Evolutionary conservation across 2,329 filamentous ascomycete genomes (phyloP).

Genomic region (Fusarium guadeloupense): DNA sequence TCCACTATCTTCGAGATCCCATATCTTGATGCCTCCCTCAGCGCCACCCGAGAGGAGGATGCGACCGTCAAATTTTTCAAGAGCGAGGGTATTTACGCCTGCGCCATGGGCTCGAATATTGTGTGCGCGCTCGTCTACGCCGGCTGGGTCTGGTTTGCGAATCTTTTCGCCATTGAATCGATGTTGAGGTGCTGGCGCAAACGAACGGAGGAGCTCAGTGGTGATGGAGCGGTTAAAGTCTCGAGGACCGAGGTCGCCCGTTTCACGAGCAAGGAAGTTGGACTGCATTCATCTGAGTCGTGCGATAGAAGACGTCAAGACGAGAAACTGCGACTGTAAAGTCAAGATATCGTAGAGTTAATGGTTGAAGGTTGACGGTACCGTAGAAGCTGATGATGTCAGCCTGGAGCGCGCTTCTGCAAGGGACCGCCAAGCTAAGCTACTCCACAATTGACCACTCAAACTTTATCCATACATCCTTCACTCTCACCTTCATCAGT

Average conservation of each 20-base stretch:
- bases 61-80: conserved; percentile 82
- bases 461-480: conserved; percentile 28
- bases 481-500: conserved; percentile 3
- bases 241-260: conserved; percentile 71
- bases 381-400: conserved; percentile 35
- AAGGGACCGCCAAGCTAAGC: conserved; percentile 29
- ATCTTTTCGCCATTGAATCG: conserved; percentile 70
- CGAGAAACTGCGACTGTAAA: not conserved
- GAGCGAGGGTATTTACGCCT: conserved; percentile 79
- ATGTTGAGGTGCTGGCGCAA: conserved; percentile 72
- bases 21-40: conserved; percentile 84
- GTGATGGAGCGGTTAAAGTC: conserved; percentile 73
- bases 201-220: conserved; percentile 71
- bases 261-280: conserved; percentile 78
- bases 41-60: conserved; percentile 86
- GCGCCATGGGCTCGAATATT: conserved; percentile 74
- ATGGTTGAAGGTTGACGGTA: conserved; percentile 4
- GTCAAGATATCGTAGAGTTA: not conserved
- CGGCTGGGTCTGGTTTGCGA: conserved; percentile 20
- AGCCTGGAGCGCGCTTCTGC: conserved; percentile 15
- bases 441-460: conserved; percentile 33
- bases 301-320: not conserved
- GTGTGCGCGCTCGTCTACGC: conserved; percentile 45
- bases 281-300: conserved; percentile 69
- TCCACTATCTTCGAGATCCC: conserved; percentile 77